Percentiles rank a stretch among this genome's conserved stretches.
Conservation (phyloP, 2,329 filamentous ascomycete species). For the Helotiales sp. region DNA sequence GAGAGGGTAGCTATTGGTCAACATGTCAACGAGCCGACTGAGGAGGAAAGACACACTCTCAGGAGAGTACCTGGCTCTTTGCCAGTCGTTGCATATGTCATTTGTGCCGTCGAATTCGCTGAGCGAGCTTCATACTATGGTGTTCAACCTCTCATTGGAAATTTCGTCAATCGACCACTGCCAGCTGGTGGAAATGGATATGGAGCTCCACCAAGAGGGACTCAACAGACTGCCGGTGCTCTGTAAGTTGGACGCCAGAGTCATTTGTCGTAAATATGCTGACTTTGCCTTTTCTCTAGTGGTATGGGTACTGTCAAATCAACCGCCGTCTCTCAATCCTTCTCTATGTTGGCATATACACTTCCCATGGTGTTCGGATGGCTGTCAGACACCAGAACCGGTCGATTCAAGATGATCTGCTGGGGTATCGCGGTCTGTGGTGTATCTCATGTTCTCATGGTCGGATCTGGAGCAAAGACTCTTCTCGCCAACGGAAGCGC, state of each 20-base stretch:
- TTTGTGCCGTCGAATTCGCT: constrained; percentile 72
- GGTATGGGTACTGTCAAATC: constrained; percentile 55
- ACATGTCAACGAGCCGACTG: constrained; percentile 46
- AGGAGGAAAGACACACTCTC: constrained; percentile 62
- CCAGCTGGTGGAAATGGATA: constrained; percentile 45
- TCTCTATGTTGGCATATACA: constrained; percentile 50
- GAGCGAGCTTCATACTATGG: constrained; percentile 81
- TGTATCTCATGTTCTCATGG: constrained; percentile 61
- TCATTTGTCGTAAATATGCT: too few species aligned
- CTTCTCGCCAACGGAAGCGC: constrained; percentile 60
- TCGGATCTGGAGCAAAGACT: constrained; percentile 61
- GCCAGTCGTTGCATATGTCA: constrained; percentile 65
- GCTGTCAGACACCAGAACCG: constrained; percentile 63
- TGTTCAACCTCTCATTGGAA: constrained; percentile 57
- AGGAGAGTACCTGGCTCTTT: constrained; percentile 64
- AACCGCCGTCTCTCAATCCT: constrained; percentile 53
- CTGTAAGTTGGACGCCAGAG: too few species aligned
- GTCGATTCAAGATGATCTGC: constrained; percentile 64
- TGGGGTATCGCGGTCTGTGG: constrained; percentile 51
- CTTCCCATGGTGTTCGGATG: constrained; percentile 51
- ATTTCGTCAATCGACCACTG: constrained; percentile 62
- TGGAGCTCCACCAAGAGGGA: constrained; percentile 38
- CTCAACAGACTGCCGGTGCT: constrained; percentile 48
- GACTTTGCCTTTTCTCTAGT: too few species aligned
- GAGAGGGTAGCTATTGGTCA: constrained; percentile 6